Evolutionary conservation across 305 asterid genomes (phyloP).

Genomic region (Solanum hybrid): DNA sequence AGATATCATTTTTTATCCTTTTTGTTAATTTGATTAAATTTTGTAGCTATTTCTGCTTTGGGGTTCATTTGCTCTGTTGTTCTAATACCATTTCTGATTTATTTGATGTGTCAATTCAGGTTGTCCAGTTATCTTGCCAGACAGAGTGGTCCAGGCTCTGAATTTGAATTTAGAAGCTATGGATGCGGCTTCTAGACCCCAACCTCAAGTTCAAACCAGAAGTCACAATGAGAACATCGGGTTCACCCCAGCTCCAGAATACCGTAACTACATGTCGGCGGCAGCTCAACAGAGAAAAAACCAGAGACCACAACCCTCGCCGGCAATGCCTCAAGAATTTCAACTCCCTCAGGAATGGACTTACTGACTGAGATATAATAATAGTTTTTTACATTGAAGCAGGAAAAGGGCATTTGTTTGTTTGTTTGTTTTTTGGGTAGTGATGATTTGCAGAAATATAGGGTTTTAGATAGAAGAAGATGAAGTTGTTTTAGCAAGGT

Average conservation of each 20-base stretch:
- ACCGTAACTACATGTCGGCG: background rate
- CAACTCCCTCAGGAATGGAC: conserved; percentile 38
- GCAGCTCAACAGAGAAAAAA: conserved; percentile 13
- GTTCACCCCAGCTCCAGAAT: background rate
- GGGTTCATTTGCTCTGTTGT: background rate
- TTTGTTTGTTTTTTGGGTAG: background rate
- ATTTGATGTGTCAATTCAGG: background rate
- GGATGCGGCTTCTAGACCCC: conserved; percentile 9
- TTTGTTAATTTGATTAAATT: background rate
- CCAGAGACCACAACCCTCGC: background rate
- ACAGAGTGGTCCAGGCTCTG: conserved; percentile 59
- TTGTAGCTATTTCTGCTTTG: background rate
- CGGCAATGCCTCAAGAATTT: conserved; percentile 30
- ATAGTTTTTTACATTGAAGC: background rate
- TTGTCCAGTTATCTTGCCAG: conserved; percentile 46
- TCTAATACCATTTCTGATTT: background rate
- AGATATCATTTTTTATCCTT: background rate
- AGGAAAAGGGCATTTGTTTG: background rate
- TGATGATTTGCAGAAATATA: background rate
- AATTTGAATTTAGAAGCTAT: conserved; percentile 43
- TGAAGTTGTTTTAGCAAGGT: background rate
- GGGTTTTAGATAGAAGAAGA: background rate
- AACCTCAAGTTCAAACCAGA: conserved; percentile 6
- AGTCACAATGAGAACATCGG: background rate
- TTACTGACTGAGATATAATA: conserved; percentile 16